Base-by-base conservation (phyloP, 441 rosid genomes). In the Jatropha multifida region DNA sequence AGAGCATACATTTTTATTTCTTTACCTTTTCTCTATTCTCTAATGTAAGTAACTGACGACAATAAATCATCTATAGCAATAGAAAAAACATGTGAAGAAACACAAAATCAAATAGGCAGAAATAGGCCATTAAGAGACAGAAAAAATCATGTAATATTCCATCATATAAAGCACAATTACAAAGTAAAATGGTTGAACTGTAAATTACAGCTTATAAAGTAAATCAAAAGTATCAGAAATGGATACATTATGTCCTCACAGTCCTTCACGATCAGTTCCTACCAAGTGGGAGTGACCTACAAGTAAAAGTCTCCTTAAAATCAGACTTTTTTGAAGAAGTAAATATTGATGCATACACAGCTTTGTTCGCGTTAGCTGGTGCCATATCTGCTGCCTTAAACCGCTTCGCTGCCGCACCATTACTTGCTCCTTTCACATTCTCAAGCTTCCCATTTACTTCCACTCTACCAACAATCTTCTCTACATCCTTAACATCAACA, bases 251-350 rank as follows among this genome's bases (percentile, higher is more conserved):
- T n/a, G 37, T 65, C 68, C 71, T 23, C 76, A 58, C 69, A 55
- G 37, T 59, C 26, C 71, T n/a, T 26, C 73, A 65, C 73, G 76
- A 81, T 91, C 86, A 94, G 65, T 92, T 94, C 87, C 97, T 86
- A 49, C 98, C 96, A 20, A 95, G 92, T 0, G 98, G 97, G 4
- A 93, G 95, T 0, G 96, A 93, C 72, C 98, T 88, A 75, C 98
- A 95, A 55, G 82, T 42, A 85, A 60, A 95, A 6, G 99, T 95
- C 87, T 95, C 99, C 83, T 88, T 90, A 72, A 95, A 90, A 73
- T 83, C 75, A 5, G 85, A 66, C 81, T 93, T 95, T 84, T 71
- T 90, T 0, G 98, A 90, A 2, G 97, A 93, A 12, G 93, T 92
- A 80, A 92, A 91, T 32, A 94, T 86, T 3, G 97, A 92, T 40